Conservation (phyloP, 2,329 filamentous ascomycete species). For the Emergomyces pasteurianus region DNA sequence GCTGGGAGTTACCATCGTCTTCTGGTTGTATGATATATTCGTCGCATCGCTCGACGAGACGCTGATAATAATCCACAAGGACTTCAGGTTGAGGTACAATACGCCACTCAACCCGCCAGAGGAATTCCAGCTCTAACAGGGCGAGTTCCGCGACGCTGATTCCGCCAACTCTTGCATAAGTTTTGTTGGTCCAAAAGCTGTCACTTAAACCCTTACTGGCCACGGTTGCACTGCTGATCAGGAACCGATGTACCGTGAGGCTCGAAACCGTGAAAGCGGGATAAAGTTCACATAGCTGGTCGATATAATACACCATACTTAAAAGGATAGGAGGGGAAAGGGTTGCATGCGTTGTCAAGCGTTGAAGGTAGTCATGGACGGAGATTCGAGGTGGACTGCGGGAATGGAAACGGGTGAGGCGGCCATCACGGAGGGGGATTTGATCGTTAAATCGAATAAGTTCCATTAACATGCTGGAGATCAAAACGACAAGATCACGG, state of each 20-base stretch:
- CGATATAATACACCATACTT: conserved; percentile 98
- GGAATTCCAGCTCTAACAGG: conserved; percentile 81
- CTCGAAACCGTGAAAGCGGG: conserved; percentile 94
- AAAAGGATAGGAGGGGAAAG: conserved; percentile 87
- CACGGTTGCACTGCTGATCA: conserved; percentile 91
- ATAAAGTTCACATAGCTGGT: conserved; percentile 83
- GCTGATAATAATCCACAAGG: conserved; percentile 83
- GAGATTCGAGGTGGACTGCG: conserved; percentile 84
- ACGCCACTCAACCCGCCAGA: conserved; percentile 87
- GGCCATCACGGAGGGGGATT: conserved; percentile 71
- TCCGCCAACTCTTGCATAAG: conserved; percentile 86
- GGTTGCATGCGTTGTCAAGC: conserved; percentile 86
- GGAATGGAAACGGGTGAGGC: conserved; percentile 89
- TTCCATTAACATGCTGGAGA: conserved; percentile 91
- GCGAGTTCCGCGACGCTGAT: conserved; percentile 84
- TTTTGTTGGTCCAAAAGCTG: conserved; percentile 96
- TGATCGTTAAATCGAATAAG: conserved; percentile 86
- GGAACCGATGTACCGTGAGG: conserved; percentile 89
- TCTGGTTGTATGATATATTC: conserved; percentile 43
- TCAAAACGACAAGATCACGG: conserved; percentile 78
- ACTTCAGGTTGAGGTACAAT: conserved; percentile 94
- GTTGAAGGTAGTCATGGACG: conserved; percentile 83
- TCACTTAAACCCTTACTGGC: conserved; percentile 93
- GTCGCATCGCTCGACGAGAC: conserved; percentile 58
- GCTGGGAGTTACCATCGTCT: neutral